These are phyloP conservation scores for Ensete glaucum DNA, from an alignment of 176 grass and related monocot genomes.

Conservation along the genomic window DNA sequence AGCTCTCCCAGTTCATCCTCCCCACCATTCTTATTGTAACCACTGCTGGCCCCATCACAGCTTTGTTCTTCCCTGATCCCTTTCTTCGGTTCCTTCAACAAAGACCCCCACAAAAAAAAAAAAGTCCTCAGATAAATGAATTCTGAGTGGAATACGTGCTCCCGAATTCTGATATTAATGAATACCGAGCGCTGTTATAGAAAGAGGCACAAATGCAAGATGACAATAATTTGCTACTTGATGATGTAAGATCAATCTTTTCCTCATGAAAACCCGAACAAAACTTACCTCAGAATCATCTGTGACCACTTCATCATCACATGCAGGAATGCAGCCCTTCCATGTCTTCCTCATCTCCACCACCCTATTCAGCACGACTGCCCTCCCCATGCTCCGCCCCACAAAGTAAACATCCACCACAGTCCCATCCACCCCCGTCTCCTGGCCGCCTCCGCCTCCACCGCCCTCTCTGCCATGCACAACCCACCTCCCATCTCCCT, in stretches of 20 bases:
- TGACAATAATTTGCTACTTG: no score
- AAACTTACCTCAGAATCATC: not conserved
- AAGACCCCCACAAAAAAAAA: not conserved
- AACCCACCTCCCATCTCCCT: not conserved
- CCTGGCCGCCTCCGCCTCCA: not conserved
- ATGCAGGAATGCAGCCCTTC: not conserved
- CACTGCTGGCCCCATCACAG: not conserved
- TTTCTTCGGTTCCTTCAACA: not conserved
- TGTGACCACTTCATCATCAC: no score
- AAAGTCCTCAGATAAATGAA: no score
- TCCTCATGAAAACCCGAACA: not conserved
- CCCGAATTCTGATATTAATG: no score
- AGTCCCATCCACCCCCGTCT: no score
- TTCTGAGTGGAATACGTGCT: no score
- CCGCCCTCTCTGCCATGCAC: not conserved
- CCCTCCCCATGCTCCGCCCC: not conserved
- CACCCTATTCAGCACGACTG: not conserved
- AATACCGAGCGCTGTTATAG: no score
- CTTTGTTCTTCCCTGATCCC: not conserved
- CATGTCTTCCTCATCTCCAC: not conserved
- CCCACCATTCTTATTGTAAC: not conserved
- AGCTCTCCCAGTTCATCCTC: not conserved
- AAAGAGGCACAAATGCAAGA: no score
- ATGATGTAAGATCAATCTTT: no score
- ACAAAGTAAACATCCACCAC: conserved; percentile 1